These are phyloP conservation scores for Phytophthora kernoviae DNA, from an alignment of 352 stramenopile genomes.

Conservation along the genomic window DNA sequence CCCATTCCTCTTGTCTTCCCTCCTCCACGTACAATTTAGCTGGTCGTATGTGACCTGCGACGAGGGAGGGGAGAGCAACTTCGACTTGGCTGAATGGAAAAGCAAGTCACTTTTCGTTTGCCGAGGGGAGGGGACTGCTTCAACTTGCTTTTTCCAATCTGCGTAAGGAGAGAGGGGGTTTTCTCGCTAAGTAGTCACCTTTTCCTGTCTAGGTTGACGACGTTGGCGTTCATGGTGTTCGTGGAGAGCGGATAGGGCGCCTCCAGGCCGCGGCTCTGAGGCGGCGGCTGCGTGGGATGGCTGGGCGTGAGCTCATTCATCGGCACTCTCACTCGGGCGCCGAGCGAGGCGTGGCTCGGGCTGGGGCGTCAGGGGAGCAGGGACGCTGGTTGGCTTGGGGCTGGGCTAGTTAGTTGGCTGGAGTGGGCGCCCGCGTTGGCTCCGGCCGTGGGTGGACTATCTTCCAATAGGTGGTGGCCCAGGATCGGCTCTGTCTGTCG, in stretches of 20 bases:
- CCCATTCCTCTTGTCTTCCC: conserved; percentile 33
- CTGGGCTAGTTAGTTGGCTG: conserved; percentile 38
- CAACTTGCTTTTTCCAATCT: conserved; percentile 18
- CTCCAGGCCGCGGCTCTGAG: conserved; percentile 29
- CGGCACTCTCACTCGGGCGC: conserved; percentile 13
- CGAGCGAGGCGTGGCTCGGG: conserved; percentile 8
- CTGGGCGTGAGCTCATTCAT: conserved; percentile 53
- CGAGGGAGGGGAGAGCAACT: conserved; percentile 18
- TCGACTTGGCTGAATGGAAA: too few species aligned
- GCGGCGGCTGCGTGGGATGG: conserved; percentile 20
- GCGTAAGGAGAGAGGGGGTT: too few species aligned
- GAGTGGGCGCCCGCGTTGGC: conserved; percentile 26
- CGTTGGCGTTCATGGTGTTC: conserved; percentile 21
- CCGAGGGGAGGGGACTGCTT: conserved; percentile 16
- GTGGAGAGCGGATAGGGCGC: conserved; percentile 27
- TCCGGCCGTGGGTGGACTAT: conserved; percentile 38
- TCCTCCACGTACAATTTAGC: conserved; percentile 19
- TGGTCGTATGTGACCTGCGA: conserved; percentile 21
- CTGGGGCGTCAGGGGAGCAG: conserved; percentile 2
- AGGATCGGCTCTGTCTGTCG: conserved; percentile 38
- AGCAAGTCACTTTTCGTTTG: conserved; percentile 4
- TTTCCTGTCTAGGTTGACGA: conserved; percentile 38
- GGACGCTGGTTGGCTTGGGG: conserved; percentile 11
- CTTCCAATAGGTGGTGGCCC: conserved; percentile 33
- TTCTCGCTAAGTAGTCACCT: conserved; percentile 15